Percentiles rank a stretch among this genome's conserved stretches.
Evolutionary conservation across 345 rosid genomes (phyloP).

Genomic region (Moringa oleifera): DNA sequence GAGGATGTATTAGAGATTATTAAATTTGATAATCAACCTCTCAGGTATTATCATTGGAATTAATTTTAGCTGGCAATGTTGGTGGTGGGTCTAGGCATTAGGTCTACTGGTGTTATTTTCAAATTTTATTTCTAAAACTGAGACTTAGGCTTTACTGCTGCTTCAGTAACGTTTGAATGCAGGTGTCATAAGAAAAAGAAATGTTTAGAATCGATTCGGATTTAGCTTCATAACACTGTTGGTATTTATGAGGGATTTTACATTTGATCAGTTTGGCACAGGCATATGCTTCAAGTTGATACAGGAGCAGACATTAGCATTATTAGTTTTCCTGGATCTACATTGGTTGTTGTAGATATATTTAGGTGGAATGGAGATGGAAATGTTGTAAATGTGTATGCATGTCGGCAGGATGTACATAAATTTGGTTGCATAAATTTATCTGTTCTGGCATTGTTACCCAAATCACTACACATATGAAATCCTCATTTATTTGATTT

Average conservation of each 20-base stretch:
- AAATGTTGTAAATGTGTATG: background rate
- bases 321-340: background rate
- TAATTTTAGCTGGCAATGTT: too few relatives aligned
- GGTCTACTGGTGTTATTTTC: too few relatives aligned
- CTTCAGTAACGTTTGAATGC: too few relatives aligned
- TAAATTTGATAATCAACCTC: too few relatives aligned
- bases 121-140: too few relatives aligned
- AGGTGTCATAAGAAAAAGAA: too few relatives aligned
- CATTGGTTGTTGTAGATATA: background rate
- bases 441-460: background rate
- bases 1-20: too few relatives aligned
- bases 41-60: too few relatives aligned
- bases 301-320: background rate
- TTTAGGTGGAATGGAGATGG: background rate
- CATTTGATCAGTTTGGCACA: background rate
- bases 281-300: background rate
- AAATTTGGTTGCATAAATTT: background rate
- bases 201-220: background rate
- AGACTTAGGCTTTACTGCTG: too few relatives aligned
- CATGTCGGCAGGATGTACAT: background rate
- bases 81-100: too few relatives aligned
- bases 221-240: background rate
- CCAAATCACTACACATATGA: background rate
- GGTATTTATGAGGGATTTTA: background rate
- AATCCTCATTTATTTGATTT: background rate